phyloP scores from a whole-genome alignment of 257 asterid species.

The Nicotiana noctiflora region DNA sequence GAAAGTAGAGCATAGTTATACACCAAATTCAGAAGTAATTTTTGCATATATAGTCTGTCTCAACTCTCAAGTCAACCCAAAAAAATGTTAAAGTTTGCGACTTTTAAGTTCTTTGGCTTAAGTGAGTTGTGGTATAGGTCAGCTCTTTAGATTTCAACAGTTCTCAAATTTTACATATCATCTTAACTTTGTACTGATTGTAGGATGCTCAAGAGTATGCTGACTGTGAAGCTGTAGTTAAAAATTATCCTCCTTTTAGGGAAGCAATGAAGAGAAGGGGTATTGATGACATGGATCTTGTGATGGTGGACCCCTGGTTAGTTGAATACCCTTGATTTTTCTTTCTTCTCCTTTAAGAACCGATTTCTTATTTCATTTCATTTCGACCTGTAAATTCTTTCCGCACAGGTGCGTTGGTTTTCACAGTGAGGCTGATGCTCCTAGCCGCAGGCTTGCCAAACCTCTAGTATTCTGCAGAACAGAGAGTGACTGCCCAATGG shows the following conservation, averaged over 20 bases:
- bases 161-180: neutral
- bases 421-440: conserved; percentile 88
- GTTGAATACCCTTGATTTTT: conserved; percentile 14
- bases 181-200: conserved; percentile 6
- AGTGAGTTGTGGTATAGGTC: neutral
- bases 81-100: neutral
- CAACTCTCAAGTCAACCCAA: neutral
- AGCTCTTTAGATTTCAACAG: neutral
- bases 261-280: conserved; percentile 99
- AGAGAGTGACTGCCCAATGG: conserved; percentile 95
- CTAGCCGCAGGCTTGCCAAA: conserved; percentile 91
- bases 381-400: neutral
- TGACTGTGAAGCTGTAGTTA: conserved; percentile 93
- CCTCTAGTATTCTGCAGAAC: conserved; percentile 92
- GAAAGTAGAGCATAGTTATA: neutral
- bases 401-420: conserved; percentile 87
- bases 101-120: neutral
- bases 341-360: conserved; percentile 2
- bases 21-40: neutral
- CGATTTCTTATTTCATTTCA: neutral
- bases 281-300: conserved; percentile 95
- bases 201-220: conserved; percentile 98
- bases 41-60: neutral
- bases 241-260: conserved; percentile 79
- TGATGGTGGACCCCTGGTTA: conserved; percentile 98